These are phyloP conservation scores for Pythium volutum DNA, from an alignment of 352 stramenopile species.

Conservation along the genomic window DNA sequence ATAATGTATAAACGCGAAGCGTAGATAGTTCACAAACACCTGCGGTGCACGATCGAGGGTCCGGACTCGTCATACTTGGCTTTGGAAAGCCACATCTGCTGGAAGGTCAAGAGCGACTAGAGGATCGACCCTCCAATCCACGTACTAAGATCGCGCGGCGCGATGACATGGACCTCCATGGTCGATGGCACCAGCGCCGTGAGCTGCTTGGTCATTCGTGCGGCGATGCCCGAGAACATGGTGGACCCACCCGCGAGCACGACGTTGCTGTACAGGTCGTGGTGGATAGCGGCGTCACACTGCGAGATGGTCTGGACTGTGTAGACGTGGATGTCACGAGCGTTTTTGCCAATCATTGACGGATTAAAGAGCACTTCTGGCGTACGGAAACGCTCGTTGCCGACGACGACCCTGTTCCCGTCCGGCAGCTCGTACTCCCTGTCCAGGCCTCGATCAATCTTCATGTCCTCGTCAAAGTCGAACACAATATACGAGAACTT, in stretches of 20 bases:
- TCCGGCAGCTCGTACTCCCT: conserved; percentile 76
- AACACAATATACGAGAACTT: conserved; percentile 84
- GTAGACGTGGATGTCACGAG: conserved; percentile 71
- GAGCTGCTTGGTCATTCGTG: conserved; percentile 93
- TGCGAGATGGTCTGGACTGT: conserved; percentile 94
- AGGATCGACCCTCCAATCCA: conserved; percentile 96
- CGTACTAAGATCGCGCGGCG: conserved; percentile 85
- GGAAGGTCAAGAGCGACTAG: conserved; percentile 94
- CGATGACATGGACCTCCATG: conserved; percentile 94
- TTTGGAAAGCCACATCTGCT: conserved; percentile 97
- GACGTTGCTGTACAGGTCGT: conserved; percentile 91
- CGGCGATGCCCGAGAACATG: conserved; percentile 92
- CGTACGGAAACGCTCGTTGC: conserved; percentile 58
- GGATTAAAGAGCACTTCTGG: conserved; percentile 73
- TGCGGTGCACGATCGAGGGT: conserved; percentile 93
- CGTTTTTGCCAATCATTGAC: conserved; percentile 56
- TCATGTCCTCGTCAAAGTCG: conserved; percentile 76
- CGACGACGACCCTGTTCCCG: conserved; percentile 55
- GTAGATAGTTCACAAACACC: too few relatives aligned
- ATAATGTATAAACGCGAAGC: too few relatives aligned
- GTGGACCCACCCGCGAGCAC: conserved; percentile 93
- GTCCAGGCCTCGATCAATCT: conserved; percentile 59
- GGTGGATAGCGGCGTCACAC: conserved; percentile 95
- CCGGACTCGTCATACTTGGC: conserved; percentile 96
- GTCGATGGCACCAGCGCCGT: conserved; percentile 84